Percentiles rank a stretch among this genome's conserved stretches.
Conservation (phyloP, 768 basidiomycete genomes). For the Termitomyces heimii region DNA sequence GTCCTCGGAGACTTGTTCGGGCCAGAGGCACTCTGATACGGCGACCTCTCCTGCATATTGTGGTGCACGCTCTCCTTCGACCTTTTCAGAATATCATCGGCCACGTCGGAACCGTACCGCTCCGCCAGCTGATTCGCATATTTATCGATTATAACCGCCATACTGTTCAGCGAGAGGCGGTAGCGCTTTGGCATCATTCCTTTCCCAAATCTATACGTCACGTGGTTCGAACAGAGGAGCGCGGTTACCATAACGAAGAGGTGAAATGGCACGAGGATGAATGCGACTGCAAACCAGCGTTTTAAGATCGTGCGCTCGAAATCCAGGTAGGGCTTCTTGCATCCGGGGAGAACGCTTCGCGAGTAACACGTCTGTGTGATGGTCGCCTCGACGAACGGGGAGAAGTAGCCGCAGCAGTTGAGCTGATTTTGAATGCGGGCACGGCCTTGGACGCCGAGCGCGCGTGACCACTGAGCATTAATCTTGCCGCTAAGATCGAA, state of each 20-base stretch:
- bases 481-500: slow-evolving; percentile 69
- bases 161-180: slow-evolving; percentile 58
- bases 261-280: slow-evolving; percentile 63
- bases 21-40: slow-evolving; percentile 10
- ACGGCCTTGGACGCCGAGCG: slow-evolving; percentile 51
- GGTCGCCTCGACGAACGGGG: slow-evolving; percentile 75
- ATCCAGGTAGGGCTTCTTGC: slow-evolving; percentile 56
- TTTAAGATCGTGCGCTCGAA: slow-evolving; percentile 50
- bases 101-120: slow-evolving; percentile 57
- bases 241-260: slow-evolving; percentile 56
- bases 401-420: slow-evolving; percentile 74
- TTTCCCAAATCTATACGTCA: slow-evolving; percentile 84
- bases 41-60: slow-evolving; percentile 14
- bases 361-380: slow-evolving; percentile 69
- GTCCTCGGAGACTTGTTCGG: slow-evolving; percentile 9
- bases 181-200: slow-evolving; percentile 87
- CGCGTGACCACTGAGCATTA: slow-evolving; percentile 66
- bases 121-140: slow-evolving; percentile 71
- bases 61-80: slow-evolving; percentile 41
- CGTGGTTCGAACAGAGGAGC: slow-evolving; percentile 72
- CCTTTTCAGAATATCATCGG: slow-evolving; percentile 44
- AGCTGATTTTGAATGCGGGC: slow-evolving; percentile 69
- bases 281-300: slow-evolving; percentile 60
- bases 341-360: slow-evolving; percentile 63
- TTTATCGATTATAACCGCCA: slow-evolving; percentile 80